Conservation (phyloP, 805 yeast genomes). For the Wickerhamiella bombiphila region DNA sequence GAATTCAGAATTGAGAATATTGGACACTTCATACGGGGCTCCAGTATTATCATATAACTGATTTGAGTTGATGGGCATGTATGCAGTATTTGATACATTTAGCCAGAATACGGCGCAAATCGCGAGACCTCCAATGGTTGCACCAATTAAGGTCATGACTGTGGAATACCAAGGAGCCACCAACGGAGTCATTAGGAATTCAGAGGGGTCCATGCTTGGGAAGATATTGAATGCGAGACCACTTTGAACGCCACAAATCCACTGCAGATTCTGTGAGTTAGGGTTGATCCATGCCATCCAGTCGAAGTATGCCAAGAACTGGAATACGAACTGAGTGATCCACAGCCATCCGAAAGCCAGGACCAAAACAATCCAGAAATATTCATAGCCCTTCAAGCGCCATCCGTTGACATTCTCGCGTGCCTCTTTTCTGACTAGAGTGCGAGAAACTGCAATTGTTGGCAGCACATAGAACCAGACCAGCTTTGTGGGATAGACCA, state of each 20-base stretch:
- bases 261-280: constrained; percentile 31
- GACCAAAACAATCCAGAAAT: constrained; percentile 31
- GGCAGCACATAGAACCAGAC: constrained; percentile 42
- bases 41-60: constrained; percentile 31
- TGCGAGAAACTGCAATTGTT: constrained; percentile 35
- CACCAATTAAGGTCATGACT: constrained; percentile 27
- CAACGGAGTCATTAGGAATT: constrained; percentile 35
- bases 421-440: constrained; percentile 29
- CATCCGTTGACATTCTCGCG: constrained; percentile 41
- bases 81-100: constrained; percentile 35
- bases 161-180: constrained; percentile 25
- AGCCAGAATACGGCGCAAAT: constrained; percentile 28
- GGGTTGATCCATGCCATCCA: constrained; percentile 49
- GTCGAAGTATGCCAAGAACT: constrained; percentile 45
- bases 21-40: constrained; percentile 28
- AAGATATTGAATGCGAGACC: constrained; percentile 43
- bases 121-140: constrained; percentile 23
- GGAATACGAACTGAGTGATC: constrained; percentile 51
- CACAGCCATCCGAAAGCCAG: constrained; percentile 41
- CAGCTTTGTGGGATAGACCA: constrained; percentile 35
- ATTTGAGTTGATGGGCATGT: constrained; percentile 36
- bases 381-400: constrained; percentile 37
- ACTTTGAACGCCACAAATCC: constrained; percentile 30
- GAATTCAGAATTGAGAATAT: constrained; percentile 26
- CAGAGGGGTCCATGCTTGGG: constrained; percentile 31